Conservation (phyloP, 176 grass and related monocot genomes). For the Cenchrus fungigraminus region DNA sequence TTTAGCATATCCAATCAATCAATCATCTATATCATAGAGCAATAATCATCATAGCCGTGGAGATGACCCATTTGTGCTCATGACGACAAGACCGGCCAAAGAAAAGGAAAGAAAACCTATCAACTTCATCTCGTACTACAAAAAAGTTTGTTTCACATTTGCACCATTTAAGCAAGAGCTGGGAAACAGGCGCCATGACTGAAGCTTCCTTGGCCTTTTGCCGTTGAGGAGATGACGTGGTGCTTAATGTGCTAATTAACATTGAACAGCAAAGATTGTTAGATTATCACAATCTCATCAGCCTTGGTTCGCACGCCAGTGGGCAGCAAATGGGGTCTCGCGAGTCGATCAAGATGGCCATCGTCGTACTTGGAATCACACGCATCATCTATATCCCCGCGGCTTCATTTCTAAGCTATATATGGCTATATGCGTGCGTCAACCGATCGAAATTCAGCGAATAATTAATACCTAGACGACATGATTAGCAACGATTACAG, state of each 20-base stretch:
- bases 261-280: neutral
- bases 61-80: neutral
- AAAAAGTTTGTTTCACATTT: neutral
- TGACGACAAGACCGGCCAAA: conserved; percentile 4
- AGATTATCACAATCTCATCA: conserved; percentile 5
- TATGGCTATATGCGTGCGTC: neutral
- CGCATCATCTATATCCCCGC: neutral
- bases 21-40: neutral
- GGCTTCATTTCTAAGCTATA: conserved; percentile 5
- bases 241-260: neutral
- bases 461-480: neutral
- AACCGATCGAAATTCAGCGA: neutral
- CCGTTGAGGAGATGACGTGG: neutral
- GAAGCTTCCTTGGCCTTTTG: neutral
- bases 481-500: conserved; percentile 10
- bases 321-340: neutral
- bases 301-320: neutral
- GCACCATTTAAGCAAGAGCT: neutral
- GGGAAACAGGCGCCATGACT: neutral
- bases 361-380: neutral
- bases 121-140: neutral
- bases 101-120: neutral
- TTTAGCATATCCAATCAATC: conserved; percentile 19
- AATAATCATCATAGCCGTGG: neutral
- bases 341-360: neutral